These are phyloP conservation scores for Claviceps purpurea DNA, from an alignment of 2,329 filamentous ascomycete species.

Conservation along the genomic window DNA sequence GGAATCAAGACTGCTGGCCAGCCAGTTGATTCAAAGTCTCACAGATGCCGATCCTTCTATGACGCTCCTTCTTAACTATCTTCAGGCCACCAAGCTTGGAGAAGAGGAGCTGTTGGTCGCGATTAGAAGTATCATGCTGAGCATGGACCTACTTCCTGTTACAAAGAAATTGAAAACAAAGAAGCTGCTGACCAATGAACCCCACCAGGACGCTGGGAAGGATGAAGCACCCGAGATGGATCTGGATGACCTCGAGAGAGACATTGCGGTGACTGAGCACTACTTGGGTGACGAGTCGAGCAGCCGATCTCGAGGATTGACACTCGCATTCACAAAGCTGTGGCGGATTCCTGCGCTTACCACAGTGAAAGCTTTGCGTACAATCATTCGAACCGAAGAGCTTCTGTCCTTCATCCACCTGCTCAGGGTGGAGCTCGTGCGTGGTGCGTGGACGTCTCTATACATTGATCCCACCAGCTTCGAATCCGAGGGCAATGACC, in stretches of 20 bases:
- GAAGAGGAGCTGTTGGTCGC: slow-evolving; percentile 53
- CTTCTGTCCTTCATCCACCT: slow-evolving; percentile 59
- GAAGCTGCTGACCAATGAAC: slow-evolving; percentile 19
- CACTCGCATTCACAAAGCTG: slow-evolving; percentile 55
- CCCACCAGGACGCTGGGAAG: slow-evolving; percentile 10
- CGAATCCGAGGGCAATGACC: slow-evolving; percentile 25
- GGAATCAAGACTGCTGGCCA: slow-evolving; percentile 35
- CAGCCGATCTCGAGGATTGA: slow-evolving; percentile 49
- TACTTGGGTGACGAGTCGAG: slow-evolving; percentile 52
- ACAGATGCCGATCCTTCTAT: slow-evolving; percentile 55
- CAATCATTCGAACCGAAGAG: slow-evolving; percentile 51
- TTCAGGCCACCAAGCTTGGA: slow-evolving; percentile 52
- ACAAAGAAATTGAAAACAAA: slow-evolving; percentile 17
- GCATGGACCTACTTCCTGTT: slow-evolving; percentile 46
- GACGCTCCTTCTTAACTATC: slow-evolving; percentile 50
- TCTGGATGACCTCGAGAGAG: slow-evolving; percentile 47
- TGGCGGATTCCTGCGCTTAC: slow-evolving; percentile 47
- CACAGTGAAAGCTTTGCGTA: slow-evolving; percentile 51
- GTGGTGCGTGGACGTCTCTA: slow-evolving; percentile 61
- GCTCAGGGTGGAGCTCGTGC: slow-evolving; percentile 57
- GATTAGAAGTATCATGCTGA: slow-evolving; percentile 54
- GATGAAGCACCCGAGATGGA: slow-evolving; percentile 33
- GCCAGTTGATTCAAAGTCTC: slow-evolving; percentile 49
- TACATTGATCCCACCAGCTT: slow-evolving; percentile 48
- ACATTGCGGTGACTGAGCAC: slow-evolving; percentile 54